Conservation (phyloP, 345 rosid genomes). For the Sapria himalayana region DNA sequence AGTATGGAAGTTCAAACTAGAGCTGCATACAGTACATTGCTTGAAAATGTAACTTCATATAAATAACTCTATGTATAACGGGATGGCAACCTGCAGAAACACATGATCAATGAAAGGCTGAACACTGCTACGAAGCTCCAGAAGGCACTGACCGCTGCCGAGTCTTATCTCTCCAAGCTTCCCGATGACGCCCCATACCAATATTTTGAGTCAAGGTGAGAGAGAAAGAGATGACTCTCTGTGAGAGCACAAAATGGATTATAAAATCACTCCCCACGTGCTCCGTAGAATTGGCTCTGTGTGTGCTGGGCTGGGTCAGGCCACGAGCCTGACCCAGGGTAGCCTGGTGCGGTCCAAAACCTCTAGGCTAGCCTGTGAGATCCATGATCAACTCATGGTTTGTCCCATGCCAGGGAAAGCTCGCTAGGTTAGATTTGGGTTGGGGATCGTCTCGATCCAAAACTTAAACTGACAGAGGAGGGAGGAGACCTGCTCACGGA, state of each 20-base stretch:
- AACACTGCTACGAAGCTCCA: slow-evolving; percentile 45
- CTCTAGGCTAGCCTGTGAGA: too few species aligned
- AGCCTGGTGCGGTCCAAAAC: too few species aligned
- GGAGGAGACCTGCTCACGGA: too few species aligned
- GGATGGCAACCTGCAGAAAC: slow-evolving; percentile 24
- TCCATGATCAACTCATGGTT: neutral
- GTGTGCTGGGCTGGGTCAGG: too few species aligned
- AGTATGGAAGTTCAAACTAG: slow-evolving; percentile 17
- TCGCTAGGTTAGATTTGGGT: too few species aligned
- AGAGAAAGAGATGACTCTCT: too few species aligned
- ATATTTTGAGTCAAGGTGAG: slow-evolving; percentile 56
- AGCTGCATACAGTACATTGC: neutral
- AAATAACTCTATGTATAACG: neutral
- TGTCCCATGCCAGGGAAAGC: neutral
- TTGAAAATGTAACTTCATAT: neutral
- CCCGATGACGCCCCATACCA: slow-evolving; percentile 38
- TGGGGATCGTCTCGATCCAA: too few species aligned
- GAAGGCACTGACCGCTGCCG: slow-evolving; percentile 32
- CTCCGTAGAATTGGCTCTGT: too few species aligned
- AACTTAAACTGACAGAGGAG: too few species aligned
- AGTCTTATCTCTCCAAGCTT: slow-evolving; percentile 19
- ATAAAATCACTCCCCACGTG: too few species aligned
- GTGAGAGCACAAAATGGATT: too few species aligned
- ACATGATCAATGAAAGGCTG: slow-evolving; percentile 45
- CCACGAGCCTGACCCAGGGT: too few species aligned